These are phyloP conservation scores for Acacia melanoxylon DNA, from an alignment of 306 rosid species.

Conservation along the genomic window DNA sequence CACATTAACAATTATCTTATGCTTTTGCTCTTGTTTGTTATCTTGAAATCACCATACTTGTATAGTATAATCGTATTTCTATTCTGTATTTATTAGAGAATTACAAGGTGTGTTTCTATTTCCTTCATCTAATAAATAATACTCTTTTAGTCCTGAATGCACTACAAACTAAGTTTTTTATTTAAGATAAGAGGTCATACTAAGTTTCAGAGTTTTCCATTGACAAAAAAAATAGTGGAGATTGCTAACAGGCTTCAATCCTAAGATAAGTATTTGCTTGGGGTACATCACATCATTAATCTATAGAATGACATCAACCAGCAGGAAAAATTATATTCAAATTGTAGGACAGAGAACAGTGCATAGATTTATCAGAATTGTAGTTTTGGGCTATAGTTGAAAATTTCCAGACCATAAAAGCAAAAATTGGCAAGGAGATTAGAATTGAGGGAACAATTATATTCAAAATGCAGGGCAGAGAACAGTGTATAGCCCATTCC, in stretches of 20 bases:
- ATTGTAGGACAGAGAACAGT: neutral
- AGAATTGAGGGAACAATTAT: conserved; percentile 16
- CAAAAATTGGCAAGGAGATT: conserved; percentile 2
- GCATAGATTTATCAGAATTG: neutral
- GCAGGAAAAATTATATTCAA: neutral
- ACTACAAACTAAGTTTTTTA: too few relatives aligned
- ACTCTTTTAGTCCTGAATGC: too few relatives aligned
- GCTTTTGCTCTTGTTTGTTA: too few relatives aligned
- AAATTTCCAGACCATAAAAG: neutral
- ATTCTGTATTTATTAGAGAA: too few relatives aligned
- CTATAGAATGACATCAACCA: neutral
- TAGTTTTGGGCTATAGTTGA: neutral
- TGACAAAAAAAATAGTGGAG: neutral
- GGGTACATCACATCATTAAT: neutral
- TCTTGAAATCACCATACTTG: too few relatives aligned
- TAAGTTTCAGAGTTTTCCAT: neutral
- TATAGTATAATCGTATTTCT: too few relatives aligned
- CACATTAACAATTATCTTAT: too few relatives aligned
- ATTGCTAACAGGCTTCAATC: neutral
- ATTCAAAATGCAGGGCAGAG: neutral
- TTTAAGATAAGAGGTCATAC: too few relatives aligned
- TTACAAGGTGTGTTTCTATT: too few relatives aligned
- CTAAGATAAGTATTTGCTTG: neutral
- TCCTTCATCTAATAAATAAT: neutral
- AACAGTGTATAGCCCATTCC: neutral